Evolutionary conservation across 805 yeast species (phyloP), one percentile per base, ranked within the genome.

Genomic region (Kodamaea hsintzibuensis): DNA sequence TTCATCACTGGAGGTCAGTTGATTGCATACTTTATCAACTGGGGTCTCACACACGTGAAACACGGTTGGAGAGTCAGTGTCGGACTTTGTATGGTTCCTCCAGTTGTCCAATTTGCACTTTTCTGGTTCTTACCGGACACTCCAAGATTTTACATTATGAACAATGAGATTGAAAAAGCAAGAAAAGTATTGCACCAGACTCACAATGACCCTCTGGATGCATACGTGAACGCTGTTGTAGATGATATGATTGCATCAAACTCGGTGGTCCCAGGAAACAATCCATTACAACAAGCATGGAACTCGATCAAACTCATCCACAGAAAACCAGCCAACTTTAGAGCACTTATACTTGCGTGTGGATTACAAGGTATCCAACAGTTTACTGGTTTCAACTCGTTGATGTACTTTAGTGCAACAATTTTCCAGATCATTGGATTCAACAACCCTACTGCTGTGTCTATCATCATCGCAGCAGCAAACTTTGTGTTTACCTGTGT

Each of bases 311-410:
- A 79, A 58, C 79, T 84, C 57, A 76, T 88, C 61, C 93, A 88
- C 67, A 71, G 73, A 0, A 81, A 80, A 39, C 89, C 90, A 40
- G 86, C 96, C 1, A 92, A 93, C 70, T 83, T 90, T 56, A 84
- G 98, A 65, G 98, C 97, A 5, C 80, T 95, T 57, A 76, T 92
- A 35, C 84, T 93, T 64, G 95, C 93, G 9, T 91, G 97, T 77
- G 97, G 96, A 35, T 74, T 93, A 60, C 98, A 95, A 73, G 97
- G 96, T 55, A 88, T 95, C 64, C 98, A 93, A 76, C 99, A 93
- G 73, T 91, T 93, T 63, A 88, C 96, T 14, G 98, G 98, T 60
- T 93, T 93, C 83, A 95, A 93, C 74, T 90, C 98, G 6, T 81
- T 93, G 63, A 89, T 93, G 96, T 93, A 95, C 76, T 93, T 92